These are phyloP conservation scores for Populus hybrid DNA, from an alignment of 441 rosid species.

Conservation along the genomic window DNA sequence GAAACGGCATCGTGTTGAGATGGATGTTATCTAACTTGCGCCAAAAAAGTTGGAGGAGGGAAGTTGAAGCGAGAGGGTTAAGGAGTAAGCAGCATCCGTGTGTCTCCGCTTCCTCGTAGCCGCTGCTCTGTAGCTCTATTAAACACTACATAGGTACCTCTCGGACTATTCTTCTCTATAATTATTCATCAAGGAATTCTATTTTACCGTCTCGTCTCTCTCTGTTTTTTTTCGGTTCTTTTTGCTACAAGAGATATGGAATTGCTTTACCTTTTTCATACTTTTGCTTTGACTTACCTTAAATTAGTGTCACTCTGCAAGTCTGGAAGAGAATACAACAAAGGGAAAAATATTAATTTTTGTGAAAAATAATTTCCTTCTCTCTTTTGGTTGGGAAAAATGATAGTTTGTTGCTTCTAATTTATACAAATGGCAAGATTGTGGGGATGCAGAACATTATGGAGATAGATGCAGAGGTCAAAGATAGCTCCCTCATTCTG, in stretches of 20 bases:
- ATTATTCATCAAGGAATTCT: background rate
- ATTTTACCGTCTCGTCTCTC: background rate
- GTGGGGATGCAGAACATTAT: slow-evolving; percentile 17
- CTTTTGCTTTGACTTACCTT: background rate
- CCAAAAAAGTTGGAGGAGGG: too few species aligned
- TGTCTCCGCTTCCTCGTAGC: background rate
- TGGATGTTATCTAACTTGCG: too few species aligned
- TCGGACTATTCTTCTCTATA: background rate
- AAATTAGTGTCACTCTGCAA: background rate
- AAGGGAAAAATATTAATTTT: too few species aligned
- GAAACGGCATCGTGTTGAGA: too few species aligned
- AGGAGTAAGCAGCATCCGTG: background rate
- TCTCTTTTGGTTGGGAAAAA: background rate
- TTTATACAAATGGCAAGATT: background rate
- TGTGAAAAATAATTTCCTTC: background rate
- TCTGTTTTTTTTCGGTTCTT: too few species aligned
- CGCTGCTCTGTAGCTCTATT: background rate
- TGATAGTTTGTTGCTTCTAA: background rate
- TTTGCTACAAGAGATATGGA: background rate
- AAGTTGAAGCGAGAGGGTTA: too few species aligned
- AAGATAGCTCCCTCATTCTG: slow-evolving; percentile 46
- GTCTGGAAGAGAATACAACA: background rate
- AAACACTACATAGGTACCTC: background rate
- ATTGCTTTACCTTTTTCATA: background rate
- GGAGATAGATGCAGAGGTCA: slow-evolving; percentile 39